A percentile compares a stretch with the other conserved stretches of the same genome.
Evolutionary conservation across 805 yeast genomes (phyloP).

Genomic region (Blastobotrys chiropterorum): DNA sequence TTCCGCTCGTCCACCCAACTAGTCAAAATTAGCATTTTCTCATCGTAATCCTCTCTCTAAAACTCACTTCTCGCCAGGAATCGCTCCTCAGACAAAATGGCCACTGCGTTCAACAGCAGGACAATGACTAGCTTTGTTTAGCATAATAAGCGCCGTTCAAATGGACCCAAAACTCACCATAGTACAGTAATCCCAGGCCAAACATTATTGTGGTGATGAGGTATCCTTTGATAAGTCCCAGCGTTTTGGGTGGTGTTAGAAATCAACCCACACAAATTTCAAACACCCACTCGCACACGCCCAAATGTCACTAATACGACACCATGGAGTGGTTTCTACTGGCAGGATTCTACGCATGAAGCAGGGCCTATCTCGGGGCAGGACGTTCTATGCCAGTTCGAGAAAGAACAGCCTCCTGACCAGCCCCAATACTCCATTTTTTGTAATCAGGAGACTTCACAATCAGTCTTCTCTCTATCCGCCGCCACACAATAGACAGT

Average conservation of each 20-base stretch:
- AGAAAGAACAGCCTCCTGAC: not conserved
- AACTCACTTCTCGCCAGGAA: conserved; percentile 57
- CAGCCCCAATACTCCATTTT: not conserved
- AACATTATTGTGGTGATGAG: conserved; percentile 26
- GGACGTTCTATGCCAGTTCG: not conserved
- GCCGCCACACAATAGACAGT: not conserved
- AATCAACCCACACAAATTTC: not conserved
- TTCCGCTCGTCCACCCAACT: conserved; percentile 42
- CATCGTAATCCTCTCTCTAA: too few relatives aligned
- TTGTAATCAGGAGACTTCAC: not conserved
- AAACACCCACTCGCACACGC: not conserved
- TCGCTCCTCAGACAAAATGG: conserved; percentile 74
- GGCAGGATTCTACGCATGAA: not conserved
- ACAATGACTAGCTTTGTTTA: conserved; percentile 24
- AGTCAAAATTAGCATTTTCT: conserved; percentile 8
- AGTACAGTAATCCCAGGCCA: conserved; percentile 33
- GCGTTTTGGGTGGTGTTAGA: too few relatives aligned
- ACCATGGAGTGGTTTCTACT: not conserved
- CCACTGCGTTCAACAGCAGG: conserved; percentile 63
- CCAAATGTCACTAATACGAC: not conserved
- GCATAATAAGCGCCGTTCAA: not conserved
- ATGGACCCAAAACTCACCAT: conserved; percentile 21
- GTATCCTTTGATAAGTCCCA: not conserved
- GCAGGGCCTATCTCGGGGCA: not conserved
- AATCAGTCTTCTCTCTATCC: not conserved